Percentiles rank a stretch among this genome's conserved stretches.
These are phyloP conservation scores for Hymenoscyphus salicellus DNA, from an alignment of 2,329 filamentous ascomycete species.

Conservation along the genomic window DNA sequence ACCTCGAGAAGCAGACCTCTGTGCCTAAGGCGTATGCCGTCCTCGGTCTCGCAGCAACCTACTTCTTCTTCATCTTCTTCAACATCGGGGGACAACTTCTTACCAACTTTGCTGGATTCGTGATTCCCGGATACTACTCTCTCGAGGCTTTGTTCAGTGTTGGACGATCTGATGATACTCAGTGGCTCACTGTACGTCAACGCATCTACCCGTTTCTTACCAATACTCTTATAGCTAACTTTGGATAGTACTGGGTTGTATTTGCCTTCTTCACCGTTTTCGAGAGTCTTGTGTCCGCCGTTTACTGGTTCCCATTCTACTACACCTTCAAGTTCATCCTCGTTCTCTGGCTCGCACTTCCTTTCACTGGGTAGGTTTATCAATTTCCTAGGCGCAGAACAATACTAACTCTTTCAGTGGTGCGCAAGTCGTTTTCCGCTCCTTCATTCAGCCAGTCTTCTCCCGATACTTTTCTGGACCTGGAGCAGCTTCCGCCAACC, in stretches of 20 bases:
- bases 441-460: slow-evolving; percentile 87
- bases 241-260: slow-evolving; percentile 76
- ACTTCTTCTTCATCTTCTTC: slow-evolving; percentile 90
- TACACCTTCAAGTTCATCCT: slow-evolving; percentile 99
- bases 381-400: neutral
- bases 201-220: slow-evolving; percentile 3
- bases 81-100: slow-evolving; percentile 87
- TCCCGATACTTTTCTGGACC: slow-evolving; percentile 77
- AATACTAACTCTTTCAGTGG: slow-evolving; percentile 56
- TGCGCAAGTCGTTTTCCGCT: slow-evolving; percentile 94
- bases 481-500: slow-evolving; percentile 65
- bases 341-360: slow-evolving; percentile 95
- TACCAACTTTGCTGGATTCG: slow-evolving; percentile 81
- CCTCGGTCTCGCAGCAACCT: slow-evolving; percentile 71
- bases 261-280: slow-evolving; percentile 79
- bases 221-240: slow-evolving; percentile 12
- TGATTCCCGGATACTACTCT: slow-evolving; percentile 82
- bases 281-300: slow-evolving; percentile 78
- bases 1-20: slow-evolving; percentile 79
- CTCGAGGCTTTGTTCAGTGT: slow-evolving; percentile 71
- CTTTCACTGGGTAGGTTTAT: slow-evolving; percentile 78
- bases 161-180: slow-evolving; percentile 73
- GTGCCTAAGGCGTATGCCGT: slow-evolving; percentile 83
- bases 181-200: slow-evolving; percentile 68
- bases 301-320: slow-evolving; percentile 98